These are phyloP conservation scores for Galeopsis tetrahit DNA, from an alignment of 257 asterid genomes.

Conservation along the genomic window DNA sequence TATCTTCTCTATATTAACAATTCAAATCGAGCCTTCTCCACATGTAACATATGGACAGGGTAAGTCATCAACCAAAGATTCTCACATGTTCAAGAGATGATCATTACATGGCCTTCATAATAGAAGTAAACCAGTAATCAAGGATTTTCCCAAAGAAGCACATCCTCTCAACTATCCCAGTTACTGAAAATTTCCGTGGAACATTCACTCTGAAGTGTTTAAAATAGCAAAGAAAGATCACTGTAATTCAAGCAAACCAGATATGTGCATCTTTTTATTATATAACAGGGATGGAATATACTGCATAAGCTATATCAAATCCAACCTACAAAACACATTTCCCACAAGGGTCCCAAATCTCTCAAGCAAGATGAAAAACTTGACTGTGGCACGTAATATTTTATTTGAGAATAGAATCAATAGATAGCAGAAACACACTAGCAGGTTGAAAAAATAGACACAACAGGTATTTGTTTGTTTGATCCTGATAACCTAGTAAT, in stretches of 20 bases:
- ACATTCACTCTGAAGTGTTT: not conserved
- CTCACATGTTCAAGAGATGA: not conserved
- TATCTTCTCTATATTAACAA: not conserved
- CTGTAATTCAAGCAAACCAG: not conserved
- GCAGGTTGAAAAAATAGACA: slow-evolving; percentile 7
- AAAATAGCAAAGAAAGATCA: not conserved
- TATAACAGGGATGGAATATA: not conserved
- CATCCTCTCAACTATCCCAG: not conserved
- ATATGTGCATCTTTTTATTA: not conserved
- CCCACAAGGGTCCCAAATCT: not conserved
- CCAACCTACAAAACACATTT: not conserved
- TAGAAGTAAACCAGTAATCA: not conserved
- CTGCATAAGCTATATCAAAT: not conserved
- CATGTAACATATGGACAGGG: slow-evolving; percentile 3
- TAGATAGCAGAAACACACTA: not conserved
- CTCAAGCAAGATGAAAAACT: not conserved
- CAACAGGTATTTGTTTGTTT: not conserved
- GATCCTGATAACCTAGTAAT: not conserved
- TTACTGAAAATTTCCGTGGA: not conserved
- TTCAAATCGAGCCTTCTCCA: not conserved
- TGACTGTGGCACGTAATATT: not conserved
- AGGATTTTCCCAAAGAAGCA: not conserved
- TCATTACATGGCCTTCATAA: not conserved
- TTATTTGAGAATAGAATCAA: not conserved
- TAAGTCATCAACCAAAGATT: not conserved